Base-by-base conservation (phyloP, 176 grass and related monocot genomes). In the Triticum urartu region DNA sequence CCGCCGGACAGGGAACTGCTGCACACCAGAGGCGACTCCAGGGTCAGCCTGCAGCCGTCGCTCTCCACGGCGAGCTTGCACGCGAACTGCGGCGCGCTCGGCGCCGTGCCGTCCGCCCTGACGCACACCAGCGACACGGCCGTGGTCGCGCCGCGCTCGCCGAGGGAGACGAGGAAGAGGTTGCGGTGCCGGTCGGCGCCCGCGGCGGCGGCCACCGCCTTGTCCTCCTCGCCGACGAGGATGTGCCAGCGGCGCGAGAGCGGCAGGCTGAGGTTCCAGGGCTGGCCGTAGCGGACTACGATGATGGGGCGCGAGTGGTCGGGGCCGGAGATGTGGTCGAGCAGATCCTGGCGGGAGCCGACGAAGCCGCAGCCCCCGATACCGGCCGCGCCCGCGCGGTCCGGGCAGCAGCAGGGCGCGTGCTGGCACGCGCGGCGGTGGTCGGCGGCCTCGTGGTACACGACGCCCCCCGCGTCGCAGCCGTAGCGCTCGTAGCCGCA, bases 231-330 rank as follows among this genome's bases (percentile, higher is more conserved):
- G 7, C 73, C 47, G 45, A 77, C 26, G 47, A 77, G 73, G 47
- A 56, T 3, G 47, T 77, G 48, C 73, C 47, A 77, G 73, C 73
- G 73, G 15, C 47, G 73, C 4, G 73, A 77, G 25, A 77, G 73
- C 8, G 73, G 73, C 17, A 77, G 47, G 73, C 73, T 77, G 26
- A 56, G 73, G 45, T 77, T 77, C 73, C 73, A 77, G 4, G 30
- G 45, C 15, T 77, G 73, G 73, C 73, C 73, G 73, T 77, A 77
- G 73, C 47, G 47, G 47, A 77, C 48, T 26, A 54, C 73, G 43
- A 77, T 56, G 73, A 77, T 56, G 73, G 73, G 73, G 47, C 73
- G 73, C 1, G 15, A 77, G 73, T 77, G 73, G 73, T 77, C 73
- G 14, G 73, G 72, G 12, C 72, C 73, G 47, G 73, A 77, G 73